These are phyloP conservation scores for Scutellaria barbata DNA, from an alignment of 257 asterid species.

Conservation along the genomic window DNA sequence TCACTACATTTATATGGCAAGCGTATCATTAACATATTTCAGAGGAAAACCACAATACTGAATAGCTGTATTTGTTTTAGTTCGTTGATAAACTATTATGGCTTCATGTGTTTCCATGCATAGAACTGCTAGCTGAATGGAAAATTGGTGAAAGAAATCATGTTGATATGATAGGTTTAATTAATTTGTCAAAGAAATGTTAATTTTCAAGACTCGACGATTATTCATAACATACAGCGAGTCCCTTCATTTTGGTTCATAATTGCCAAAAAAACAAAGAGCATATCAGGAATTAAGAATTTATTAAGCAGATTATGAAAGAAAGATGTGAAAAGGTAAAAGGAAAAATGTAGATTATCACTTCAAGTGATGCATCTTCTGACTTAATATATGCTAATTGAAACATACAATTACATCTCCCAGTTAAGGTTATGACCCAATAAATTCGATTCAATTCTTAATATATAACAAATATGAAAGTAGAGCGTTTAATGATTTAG, in stretches of 20 bases:
- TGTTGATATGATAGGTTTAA: not conserved
- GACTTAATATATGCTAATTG: not conserved
- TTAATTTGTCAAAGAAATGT: too few species aligned
- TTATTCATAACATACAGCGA: too few species aligned
- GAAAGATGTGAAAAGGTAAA: not conserved
- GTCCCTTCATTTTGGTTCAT: not conserved
- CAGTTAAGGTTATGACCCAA: not conserved
- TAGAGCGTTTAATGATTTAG: conserved; percentile 16
- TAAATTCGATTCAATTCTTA: conserved; percentile 20
- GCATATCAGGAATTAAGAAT: not conserved
- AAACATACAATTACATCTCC: not conserved
- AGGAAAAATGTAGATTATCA: not conserved
- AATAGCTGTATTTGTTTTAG: conserved; percentile 2
- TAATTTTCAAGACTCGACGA: too few species aligned
- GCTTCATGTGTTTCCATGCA: not conserved
- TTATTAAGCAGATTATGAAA: not conserved
- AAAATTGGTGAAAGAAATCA: conserved; percentile 3
- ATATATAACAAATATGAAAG: not conserved
- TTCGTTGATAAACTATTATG: not conserved
- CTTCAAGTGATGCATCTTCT: conserved; percentile 12
- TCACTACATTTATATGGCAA: not conserved
- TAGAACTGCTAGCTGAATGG: conserved; percentile 1
- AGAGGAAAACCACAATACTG: conserved; percentile 7
- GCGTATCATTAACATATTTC: not conserved
- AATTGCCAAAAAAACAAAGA: not conserved